Conservation (phyloP, 2,329 filamentous ascomycete species). For the Botrytis galanthina region DNA sequence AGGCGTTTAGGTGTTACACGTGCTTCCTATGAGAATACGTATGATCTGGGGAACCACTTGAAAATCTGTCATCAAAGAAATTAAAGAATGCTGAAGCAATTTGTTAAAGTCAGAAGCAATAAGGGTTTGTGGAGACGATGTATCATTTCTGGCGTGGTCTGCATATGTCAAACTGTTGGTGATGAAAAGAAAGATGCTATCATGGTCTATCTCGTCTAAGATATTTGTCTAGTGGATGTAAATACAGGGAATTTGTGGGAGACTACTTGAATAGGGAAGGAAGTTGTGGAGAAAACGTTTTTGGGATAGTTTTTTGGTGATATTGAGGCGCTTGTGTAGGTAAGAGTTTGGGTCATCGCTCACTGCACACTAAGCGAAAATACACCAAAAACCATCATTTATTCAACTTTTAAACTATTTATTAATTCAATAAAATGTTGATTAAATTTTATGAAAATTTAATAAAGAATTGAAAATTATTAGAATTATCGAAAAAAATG, state of each 20-base stretch:
- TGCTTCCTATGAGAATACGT: background rate
- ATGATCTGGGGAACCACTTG: background rate
- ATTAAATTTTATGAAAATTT: too few species aligned
- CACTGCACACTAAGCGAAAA: too few species aligned
- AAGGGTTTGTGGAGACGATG: background rate
- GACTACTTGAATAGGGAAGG: background rate
- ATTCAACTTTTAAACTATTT: too few species aligned
- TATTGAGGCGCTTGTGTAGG: background rate
- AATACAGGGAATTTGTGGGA: background rate
- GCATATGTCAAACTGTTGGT: background rate
- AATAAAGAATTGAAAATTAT: too few species aligned
- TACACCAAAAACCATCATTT: too few species aligned
- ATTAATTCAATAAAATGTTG: too few species aligned
- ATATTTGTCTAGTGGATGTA: background rate
- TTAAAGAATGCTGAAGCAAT: background rate
- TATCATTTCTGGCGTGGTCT: background rate
- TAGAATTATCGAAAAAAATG: too few species aligned
- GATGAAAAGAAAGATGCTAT: background rate
- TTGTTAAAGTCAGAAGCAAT: background rate
- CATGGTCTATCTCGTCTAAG: background rate
- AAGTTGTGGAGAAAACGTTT: background rate
- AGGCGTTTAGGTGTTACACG: constrained; percentile 1
- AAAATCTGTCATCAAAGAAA: background rate
- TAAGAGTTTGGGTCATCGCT: too few species aligned
- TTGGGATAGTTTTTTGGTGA: background rate